Conservation (phyloP, 23 red algal genomes). For the Chondrus crispus region DNA sequence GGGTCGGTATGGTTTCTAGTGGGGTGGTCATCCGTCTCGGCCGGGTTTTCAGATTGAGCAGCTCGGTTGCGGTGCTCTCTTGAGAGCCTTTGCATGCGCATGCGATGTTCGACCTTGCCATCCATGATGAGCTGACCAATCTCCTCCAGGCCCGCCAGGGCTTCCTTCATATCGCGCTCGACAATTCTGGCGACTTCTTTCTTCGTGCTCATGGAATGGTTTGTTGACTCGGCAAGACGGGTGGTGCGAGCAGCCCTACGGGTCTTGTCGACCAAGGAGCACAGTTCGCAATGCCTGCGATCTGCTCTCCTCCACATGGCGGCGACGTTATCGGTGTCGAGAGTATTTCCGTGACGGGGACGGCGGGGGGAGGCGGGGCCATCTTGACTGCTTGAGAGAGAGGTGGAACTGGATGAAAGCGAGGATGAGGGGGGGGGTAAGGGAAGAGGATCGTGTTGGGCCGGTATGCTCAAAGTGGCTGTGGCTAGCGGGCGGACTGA, state of each 20-base stretch:
- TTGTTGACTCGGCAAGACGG: not conserved
- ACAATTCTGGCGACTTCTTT: not conserved
- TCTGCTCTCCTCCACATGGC: constrained; percentile 12
- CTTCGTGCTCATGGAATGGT: not conserved
- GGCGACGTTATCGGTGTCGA: constrained; percentile 1
- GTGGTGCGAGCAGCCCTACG: constrained; percentile 25
- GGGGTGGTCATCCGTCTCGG: constrained; percentile 25
- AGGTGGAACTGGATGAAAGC: not conserved
- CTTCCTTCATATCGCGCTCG: constrained; percentile 22
- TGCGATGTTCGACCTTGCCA: not conserved
- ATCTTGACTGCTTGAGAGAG: not conserved
- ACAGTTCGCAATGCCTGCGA: not conserved
- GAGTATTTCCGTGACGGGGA: constrained; percentile 12
- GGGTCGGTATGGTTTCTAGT: not conserved
- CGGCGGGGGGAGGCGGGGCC: not conserved
- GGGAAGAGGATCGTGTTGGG: constrained; percentile 35
- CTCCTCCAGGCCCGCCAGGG: not conserved
- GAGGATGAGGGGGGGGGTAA: not conserved
- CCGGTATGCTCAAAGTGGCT: not conserved
- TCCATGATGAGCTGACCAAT: not conserved
- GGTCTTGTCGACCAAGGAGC: constrained; percentile 24
- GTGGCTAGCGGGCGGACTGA: constrained; percentile 52
- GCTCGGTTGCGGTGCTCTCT: not conserved
- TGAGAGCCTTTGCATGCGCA: not conserved
- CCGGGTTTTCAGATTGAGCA: constrained; percentile 1